Evolutionary conservation across 805 yeast genomes (phyloP).

Genomic region (Nakazawaea ambrosiae): DNA sequence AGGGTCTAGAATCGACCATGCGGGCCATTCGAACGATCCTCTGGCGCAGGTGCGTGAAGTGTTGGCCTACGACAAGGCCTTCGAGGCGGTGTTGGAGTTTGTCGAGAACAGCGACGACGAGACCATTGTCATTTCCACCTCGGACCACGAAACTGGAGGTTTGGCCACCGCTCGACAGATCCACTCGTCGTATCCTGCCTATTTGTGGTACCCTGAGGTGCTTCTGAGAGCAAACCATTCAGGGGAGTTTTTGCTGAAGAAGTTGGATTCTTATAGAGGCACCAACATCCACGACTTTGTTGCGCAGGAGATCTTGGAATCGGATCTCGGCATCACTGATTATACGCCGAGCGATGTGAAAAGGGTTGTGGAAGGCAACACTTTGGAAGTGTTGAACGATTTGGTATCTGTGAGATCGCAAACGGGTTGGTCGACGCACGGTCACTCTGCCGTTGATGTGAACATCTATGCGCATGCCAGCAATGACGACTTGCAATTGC

Average conservation of each 20-base stretch:
- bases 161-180: conserved; percentile 81
- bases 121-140: conserved; percentile 72
- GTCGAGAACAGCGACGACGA: conserved; percentile 65
- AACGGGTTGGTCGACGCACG: conserved; percentile 96
- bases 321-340: conserved; percentile 62
- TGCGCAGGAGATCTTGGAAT: conserved; percentile 43
- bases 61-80: conserved; percentile 79
- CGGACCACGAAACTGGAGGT: conserved; percentile 97
- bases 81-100: conserved; percentile 64
- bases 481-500: conserved; percentile 33
- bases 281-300: conserved; percentile 33
- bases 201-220: conserved; percentile 80
- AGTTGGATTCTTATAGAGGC: conserved; percentile 32
- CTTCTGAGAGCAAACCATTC: conserved; percentile 65
- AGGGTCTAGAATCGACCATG: conserved; percentile 93
- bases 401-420: conserved; percentile 78
- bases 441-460: conserved; percentile 94
- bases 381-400: conserved; percentile 44
- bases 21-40: conserved; percentile 91
- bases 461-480: conserved; percentile 81
- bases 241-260: conserved; percentile 57
- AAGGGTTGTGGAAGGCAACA: conserved; percentile 24
- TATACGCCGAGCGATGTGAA: conserved; percentile 48
- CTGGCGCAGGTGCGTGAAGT: conserved; percentile 92
- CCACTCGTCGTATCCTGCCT: conserved; percentile 66